These are phyloP conservation scores for Odontarrhena argentea DNA, from an alignment of 345 rosid species.

Conservation along the genomic window DNA sequence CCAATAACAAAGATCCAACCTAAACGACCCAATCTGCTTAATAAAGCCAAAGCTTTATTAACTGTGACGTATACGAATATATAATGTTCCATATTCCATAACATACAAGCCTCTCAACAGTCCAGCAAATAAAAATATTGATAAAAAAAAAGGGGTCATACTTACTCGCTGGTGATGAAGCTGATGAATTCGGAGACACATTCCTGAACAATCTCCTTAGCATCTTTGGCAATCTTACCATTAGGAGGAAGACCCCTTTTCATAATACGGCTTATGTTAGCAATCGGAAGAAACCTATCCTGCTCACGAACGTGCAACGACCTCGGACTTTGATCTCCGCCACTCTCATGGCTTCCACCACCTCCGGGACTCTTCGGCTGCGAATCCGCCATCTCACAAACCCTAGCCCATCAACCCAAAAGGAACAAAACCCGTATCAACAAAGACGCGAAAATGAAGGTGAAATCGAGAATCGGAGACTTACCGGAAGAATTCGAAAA, in stretches of 20 bases:
- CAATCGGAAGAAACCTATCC: slow-evolving; percentile 90
- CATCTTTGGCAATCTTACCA: slow-evolving; percentile 95
- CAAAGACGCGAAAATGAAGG: slow-evolving; percentile 7
- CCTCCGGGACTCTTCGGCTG: slow-evolving; percentile 54
- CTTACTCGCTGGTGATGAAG: slow-evolving; percentile 95
- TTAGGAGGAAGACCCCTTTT: slow-evolving; percentile 88
- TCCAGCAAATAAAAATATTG: neutral
- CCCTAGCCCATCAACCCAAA: slow-evolving; percentile 26
- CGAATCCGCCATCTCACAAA: slow-evolving; percentile 50
- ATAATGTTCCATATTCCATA: neutral
- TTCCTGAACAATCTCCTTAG: slow-evolving; percentile 96
- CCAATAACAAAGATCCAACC: neutral
- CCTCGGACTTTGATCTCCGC: slow-evolving; percentile 91
- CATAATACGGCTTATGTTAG: slow-evolving; percentile 94
- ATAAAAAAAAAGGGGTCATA: too few species aligned
- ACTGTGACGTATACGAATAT: neutral
- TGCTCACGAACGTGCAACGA: slow-evolving; percentile 76
- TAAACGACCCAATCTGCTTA: slow-evolving; percentile 1
- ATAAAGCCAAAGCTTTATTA: neutral
- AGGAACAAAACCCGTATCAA: slow-evolving; percentile 17
- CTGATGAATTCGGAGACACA: slow-evolving; percentile 97
- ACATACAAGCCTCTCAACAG: neutral
- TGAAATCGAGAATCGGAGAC: neutral
- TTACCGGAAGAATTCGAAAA: slow-evolving; percentile 46
- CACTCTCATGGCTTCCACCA: slow-evolving; percentile 80